These are phyloP conservation scores for Furcasterigmium sp. DNA, from an alignment of 2,329 filamentous ascomycete genomes.

Conservation along the genomic window DNA sequence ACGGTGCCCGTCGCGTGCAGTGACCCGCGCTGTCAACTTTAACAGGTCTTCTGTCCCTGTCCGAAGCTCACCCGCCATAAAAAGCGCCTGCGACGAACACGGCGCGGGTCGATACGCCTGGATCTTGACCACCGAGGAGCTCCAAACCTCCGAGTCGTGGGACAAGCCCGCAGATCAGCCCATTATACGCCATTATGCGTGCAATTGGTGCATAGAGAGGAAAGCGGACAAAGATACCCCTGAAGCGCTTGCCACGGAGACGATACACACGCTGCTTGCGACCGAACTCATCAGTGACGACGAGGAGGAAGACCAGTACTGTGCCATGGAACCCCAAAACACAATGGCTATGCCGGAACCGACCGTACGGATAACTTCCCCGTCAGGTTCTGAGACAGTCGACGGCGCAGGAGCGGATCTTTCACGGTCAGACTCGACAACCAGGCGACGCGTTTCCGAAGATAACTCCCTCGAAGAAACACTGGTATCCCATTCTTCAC, in stretches of 20 bases:
- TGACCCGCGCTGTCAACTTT: constrained; percentile 2
- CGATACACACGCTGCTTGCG: constrained; percentile 42
- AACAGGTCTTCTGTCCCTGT: neutral
- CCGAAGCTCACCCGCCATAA: neutral
- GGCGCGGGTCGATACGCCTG: constrained; percentile 46
- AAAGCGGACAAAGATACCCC: constrained; percentile 14
- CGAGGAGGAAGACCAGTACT: constrained; percentile 2
- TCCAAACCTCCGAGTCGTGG: constrained; percentile 15
- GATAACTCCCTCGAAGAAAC: too few relatives aligned
- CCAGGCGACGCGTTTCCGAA: too few relatives aligned
- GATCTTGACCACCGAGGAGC: constrained; percentile 33
- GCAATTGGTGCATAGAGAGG: constrained; percentile 42
- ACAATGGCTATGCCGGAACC: constrained; percentile 10
- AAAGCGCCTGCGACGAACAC: constrained; percentile 28
- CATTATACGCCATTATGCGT: constrained; percentile 40
- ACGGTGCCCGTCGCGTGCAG: neutral
- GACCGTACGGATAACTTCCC: constrained; percentile 1
- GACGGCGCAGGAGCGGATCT: constrained; percentile 1
- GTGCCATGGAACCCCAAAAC: too few relatives aligned
- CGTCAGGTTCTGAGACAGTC: neutral
- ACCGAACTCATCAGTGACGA: constrained; percentile 29
- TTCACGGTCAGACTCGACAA: neutral
- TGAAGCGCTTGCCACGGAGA: constrained; percentile 17
- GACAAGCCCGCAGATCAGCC: constrained; percentile 2
- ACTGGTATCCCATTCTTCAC: too few relatives aligned